Percentiles rank a stretch among this genome's conserved stretches.
Conservation (phyloP, 768 basidiomycete species). For the Xerocomellus intermedius region DNA sequence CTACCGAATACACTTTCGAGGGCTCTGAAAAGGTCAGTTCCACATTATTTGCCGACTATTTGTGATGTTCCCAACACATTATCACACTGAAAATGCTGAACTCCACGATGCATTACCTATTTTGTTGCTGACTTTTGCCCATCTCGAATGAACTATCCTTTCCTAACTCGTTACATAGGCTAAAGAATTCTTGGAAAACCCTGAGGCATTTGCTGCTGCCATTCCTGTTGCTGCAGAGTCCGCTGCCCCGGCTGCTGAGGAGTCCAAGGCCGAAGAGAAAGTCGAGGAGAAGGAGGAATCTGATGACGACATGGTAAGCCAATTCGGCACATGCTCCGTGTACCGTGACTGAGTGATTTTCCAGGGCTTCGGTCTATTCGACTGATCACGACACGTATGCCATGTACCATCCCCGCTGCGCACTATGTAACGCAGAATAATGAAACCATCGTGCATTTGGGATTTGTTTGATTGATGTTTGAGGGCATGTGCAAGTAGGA, state of each 20-base stretch:
- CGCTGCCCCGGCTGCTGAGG: constrained; percentile 52
- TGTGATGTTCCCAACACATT: constrained; percentile 32
- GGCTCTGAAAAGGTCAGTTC: constrained; percentile 82
- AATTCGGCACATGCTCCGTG: neutral
- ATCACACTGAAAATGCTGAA: constrained; percentile 89
- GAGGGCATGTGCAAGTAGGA: neutral
- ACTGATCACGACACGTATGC: constrained; percentile 42
- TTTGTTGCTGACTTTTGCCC: constrained; percentile 30
- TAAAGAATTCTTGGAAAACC: constrained; percentile 97
- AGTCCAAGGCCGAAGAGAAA: constrained; percentile 65
- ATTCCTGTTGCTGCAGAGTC: constrained; percentile 59
- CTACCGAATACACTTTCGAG: constrained; percentile 93
- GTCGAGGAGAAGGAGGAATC: constrained; percentile 84
- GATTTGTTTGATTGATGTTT: constrained; percentile 3
- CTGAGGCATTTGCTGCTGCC: constrained; percentile 92
- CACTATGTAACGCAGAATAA: constrained; percentile 24
- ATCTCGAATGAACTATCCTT: neutral
- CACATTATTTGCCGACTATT: neutral
- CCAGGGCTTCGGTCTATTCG: constrained; percentile 93
- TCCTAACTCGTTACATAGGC: constrained; percentile 46
- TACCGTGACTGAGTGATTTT: constrained; percentile 7
- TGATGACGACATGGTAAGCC: constrained; percentile 82
- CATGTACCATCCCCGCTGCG: constrained; percentile 14
- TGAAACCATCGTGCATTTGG: constrained; percentile 12
- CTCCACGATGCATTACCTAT: constrained; percentile 39